phyloP scores from a whole-genome alignment of 2,329 filamentous ascomycete species.

The Calonectria multiphialidica region DNA sequence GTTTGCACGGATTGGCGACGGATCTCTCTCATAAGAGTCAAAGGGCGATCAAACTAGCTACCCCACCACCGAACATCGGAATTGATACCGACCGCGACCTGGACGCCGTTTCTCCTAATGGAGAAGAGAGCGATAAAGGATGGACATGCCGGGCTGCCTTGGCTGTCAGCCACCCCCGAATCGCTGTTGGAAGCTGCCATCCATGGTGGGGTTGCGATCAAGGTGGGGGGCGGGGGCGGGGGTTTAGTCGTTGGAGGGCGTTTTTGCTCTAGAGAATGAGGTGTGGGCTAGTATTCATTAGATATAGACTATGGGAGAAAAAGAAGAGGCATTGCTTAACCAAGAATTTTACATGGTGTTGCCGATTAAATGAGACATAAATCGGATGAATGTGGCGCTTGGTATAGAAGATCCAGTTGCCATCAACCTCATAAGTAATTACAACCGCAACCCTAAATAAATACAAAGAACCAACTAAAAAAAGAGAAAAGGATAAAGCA shows the following conservation, averaged over 20 bases:
- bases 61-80: constrained; percentile 4
- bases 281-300: neutral
- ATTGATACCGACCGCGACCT: neutral
- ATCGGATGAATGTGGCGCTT: neutral
- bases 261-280: neutral
- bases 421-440: neutral
- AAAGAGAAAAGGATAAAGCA: neutral
- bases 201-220: constrained; percentile 17
- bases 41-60: constrained; percentile 9
- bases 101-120: neutral
- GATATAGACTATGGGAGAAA: neutral
- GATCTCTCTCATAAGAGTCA: neutral
- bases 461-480: neutral
- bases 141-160: neutral
- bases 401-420: neutral
- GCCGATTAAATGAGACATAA: neutral
- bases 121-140: neutral
- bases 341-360: neutral
- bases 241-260: neutral
- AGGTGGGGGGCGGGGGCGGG: constrained; percentile 17
- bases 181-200: neutral
- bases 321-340: neutral
- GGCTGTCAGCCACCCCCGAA: neutral
- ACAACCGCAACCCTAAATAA: neutral
- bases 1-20: neutral